Conservation (phyloP, 2,329 filamentous ascomycete species). For the Aspergillus fischeri region DNA sequence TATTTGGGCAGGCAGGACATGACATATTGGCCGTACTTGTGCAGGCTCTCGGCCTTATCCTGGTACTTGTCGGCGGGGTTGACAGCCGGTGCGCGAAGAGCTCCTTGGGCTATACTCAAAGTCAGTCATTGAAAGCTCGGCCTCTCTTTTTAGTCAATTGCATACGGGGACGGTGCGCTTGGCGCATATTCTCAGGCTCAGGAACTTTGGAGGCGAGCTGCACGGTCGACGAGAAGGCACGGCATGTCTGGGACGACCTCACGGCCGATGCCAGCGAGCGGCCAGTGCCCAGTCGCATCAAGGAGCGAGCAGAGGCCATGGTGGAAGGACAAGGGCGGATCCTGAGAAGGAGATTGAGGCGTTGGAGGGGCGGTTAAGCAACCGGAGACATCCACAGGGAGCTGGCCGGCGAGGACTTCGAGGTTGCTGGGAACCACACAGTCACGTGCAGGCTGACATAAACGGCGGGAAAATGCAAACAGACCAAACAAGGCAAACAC, state of each 20-base stretch:
- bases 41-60: slow-evolving; percentile 79
- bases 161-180: slow-evolving; percentile 52
- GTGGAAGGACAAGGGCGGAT: slow-evolving; percentile 13
- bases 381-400: slow-evolving; percentile 11
- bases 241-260: slow-evolving; percentile 29
- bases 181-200: slow-evolving; percentile 64
- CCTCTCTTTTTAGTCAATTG: slow-evolving; percentile 13
- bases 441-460: slow-evolving; percentile 19
- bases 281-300: slow-evolving; percentile 41
- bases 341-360: neutral
- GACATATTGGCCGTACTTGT: slow-evolving; percentile 93
- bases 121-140: slow-evolving; percentile 13
- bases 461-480: slow-evolving; percentile 14
- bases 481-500: slow-evolving; percentile 20
- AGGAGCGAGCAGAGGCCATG: slow-evolving; percentile 44
- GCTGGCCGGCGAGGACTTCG: slow-evolving; percentile 21
- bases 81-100: slow-evolving; percentile 72
- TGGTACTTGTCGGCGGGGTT: slow-evolving; percentile 93
- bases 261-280: slow-evolving; percentile 35
- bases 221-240: slow-evolving; percentile 39
- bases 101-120: slow-evolving; percentile 44
- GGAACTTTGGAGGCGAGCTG: slow-evolving; percentile 49
- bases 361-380: slow-evolving; percentile 16
- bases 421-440: slow-evolving; percentile 20
- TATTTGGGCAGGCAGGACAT: slow-evolving; percentile 97